Percentiles rank a stretch among this genome's conserved stretches.
These are phyloP conservation scores for Phyllostachys edulis DNA, from an alignment of 176 grass and related monocot species.

Conservation along the genomic window DNA sequence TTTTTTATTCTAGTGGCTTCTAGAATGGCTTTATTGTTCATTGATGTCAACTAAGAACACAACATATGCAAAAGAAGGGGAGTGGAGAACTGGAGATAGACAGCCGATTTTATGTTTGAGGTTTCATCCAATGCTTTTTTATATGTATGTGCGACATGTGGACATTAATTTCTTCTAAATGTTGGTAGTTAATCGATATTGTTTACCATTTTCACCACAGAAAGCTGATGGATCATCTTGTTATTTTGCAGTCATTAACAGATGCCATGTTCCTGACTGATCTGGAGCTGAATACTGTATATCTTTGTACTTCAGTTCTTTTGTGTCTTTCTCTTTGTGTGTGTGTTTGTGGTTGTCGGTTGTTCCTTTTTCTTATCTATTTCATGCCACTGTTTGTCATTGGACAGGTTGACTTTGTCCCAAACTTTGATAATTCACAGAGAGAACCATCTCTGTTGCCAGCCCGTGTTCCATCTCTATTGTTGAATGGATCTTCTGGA, in stretches of 20 bases:
- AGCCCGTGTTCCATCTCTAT: slow-evolving; percentile 78
- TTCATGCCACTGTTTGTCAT: slow-evolving; percentile 30
- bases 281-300: slow-evolving; percentile 85
- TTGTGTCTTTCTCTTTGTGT: slow-evolving; percentile 1
- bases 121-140: neutral
- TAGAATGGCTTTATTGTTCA: neutral
- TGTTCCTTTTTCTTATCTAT: slow-evolving; percentile 26
- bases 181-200: neutral
- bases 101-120: neutral
- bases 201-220: slow-evolving; percentile 12
- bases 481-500: slow-evolving; percentile 91
- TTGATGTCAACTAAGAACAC: neutral
- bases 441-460: slow-evolving; percentile 94
- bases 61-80: neutral
- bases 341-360: neutral
- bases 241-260: slow-evolving; percentile 68
- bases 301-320: slow-evolving; percentile 14
- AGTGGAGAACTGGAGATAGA: neutral
- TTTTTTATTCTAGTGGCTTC: neutral
- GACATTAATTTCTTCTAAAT: neutral
- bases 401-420: slow-evolving; percentile 76
- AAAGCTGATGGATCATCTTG: slow-evolving; percentile 29
- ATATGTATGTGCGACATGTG: neutral
- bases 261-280: slow-evolving; percentile 98
- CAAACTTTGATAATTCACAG: slow-evolving; percentile 97